A percentile compares a stretch with the other conserved stretches of the same genome.
Conservation (phyloP, 768 basidiomycete species). For the Candolleomyces eurysporus region DNA sequence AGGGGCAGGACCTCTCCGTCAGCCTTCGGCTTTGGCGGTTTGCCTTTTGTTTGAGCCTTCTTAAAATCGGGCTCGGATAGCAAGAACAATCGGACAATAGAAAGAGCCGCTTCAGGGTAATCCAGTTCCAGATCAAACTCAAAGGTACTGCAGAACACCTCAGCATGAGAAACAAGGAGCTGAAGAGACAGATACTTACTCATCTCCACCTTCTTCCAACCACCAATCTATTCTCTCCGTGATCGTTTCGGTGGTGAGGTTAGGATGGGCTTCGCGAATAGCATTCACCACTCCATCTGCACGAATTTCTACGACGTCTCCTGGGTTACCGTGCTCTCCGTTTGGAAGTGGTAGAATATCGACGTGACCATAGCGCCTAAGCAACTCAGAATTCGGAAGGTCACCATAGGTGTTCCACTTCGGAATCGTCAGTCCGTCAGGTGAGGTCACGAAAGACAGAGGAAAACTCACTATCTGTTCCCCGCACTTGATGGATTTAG, state of each 20-base stretch:
- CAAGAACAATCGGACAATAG: slow-evolving; percentile 64
- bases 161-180: background rate
- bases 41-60: slow-evolving; percentile 56
- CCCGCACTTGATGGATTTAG: slow-evolving; percentile 67
- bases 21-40: slow-evolving; percentile 70
- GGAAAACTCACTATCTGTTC: slow-evolving; percentile 79
- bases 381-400: slow-evolving; percentile 86
- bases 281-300: slow-evolving; percentile 64
- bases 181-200: slow-evolving; percentile 51
- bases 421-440: background rate
- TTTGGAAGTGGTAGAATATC: slow-evolving; percentile 63
- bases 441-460: slow-evolving; percentile 7
- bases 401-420: slow-evolving; percentile 97
- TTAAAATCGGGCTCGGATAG: slow-evolving; percentile 58
- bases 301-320: slow-evolving; percentile 74
- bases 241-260: background rate
- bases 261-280: slow-evolving; percentile 22
- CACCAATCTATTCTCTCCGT: slow-evolving; percentile 87
- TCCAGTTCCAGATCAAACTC: slow-evolving; percentile 51
- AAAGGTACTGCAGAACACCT: slow-evolving; percentile 43
- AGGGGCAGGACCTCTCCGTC: slow-evolving; percentile 49
- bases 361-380: slow-evolving; percentile 93
- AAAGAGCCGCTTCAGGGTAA: slow-evolving; percentile 56
- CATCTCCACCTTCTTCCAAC: slow-evolving; percentile 87
- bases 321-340: slow-evolving; percentile 63